Evolutionary conservation across 352 stramenopile species (phyloP), one percentile per base, ranked within the genome.

Genomic region (Phytophthora sp.): DNA sequence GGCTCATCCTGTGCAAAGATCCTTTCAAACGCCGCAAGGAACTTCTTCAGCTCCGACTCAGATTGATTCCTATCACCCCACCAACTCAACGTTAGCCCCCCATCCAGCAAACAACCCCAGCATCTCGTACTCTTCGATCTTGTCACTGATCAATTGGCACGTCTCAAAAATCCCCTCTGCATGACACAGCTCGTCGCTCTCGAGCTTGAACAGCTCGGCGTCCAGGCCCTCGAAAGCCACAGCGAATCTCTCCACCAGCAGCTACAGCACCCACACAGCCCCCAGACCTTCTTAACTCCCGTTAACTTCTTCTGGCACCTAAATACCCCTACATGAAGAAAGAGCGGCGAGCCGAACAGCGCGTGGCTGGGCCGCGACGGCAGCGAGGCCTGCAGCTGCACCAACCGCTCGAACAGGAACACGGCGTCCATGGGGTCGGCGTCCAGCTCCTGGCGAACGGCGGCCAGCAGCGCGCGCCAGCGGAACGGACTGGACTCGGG

Each of bases 371-470:
- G 59, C 0, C 35, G 32, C 1, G 43, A 56, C 0, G 78, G 79
- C 32, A 85, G 74, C 39, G 56, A 72, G 2, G 59, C 49, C 30
- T 68, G 51, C 41, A 93, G 55, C 28, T 93, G 80, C 7, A 91
- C 56, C 46, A 94, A 54, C 5, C 82, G 69, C 30, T 89, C 80
- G 56, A 87, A 89, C 42, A 92, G 11, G 30, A 91, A 88, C n/a
- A 75, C 62, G 20, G 79, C 78, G 67, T 92, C 72, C 43, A 84
- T 51, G 2, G 61, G 46, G 8, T 56, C n/a, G 30, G 72, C 55
- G 24, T 64, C 50, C 34, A 94, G 56, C 35, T 94, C 85, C 31
- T 69, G 38, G 10, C 62, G 66, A 20, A 94, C 72, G 27, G 73
- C 68, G 8, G 75, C 66, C 31, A 94, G 50, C 20, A 92, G 61